A percentile compares a stretch with the other conserved stretches of the same genome.
Conservation (phyloP, 306 rosid genomes). For the Dryas drummondii region DNA sequence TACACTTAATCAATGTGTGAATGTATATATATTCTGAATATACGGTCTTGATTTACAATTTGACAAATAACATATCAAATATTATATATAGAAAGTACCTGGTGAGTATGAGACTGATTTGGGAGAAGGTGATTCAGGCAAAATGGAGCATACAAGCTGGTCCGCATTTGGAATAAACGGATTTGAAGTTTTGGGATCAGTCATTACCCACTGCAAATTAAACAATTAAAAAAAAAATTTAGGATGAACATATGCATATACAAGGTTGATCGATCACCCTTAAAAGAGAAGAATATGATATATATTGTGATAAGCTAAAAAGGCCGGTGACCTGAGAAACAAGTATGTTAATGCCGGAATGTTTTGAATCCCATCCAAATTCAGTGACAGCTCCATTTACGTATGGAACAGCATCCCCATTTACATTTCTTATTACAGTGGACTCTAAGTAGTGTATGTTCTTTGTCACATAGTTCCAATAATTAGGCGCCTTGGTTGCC, state of each 20-base stretch:
- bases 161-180: constrained; percentile 39
- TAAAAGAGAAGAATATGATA: too few relatives aligned
- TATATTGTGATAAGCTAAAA: too few relatives aligned
- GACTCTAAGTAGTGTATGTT: constrained; percentile 18
- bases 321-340: neutral
- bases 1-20: too few relatives aligned
- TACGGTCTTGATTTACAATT: too few relatives aligned
- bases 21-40: too few relatives aligned
- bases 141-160: constrained; percentile 39
- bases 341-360: constrained; percentile 55
- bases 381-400: neutral
- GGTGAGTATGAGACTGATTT: constrained; percentile 33
- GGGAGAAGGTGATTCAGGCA: constrained; percentile 35
- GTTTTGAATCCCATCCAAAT: constrained; percentile 57
- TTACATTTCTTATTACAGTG: neutral
- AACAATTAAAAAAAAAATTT: neutral
- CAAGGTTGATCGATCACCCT: too few relatives aligned
- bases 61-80: too few relatives aligned
- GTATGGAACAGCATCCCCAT: constrained; percentile 1
- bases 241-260: too few relatives aligned
- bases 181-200: constrained; percentile 2
- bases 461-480: constrained; percentile 33
- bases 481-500: constrained; percentile 15
- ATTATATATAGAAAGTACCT: constrained; percentile 28
- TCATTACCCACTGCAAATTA: constrained; percentile 39